A percentile compares a stretch with the other conserved stretches of the same genome.
Evolutionary conservation across 192 early-diverging fungal species (phyloP).

Genomic region (Entomortierella chlamydospora): DNA sequence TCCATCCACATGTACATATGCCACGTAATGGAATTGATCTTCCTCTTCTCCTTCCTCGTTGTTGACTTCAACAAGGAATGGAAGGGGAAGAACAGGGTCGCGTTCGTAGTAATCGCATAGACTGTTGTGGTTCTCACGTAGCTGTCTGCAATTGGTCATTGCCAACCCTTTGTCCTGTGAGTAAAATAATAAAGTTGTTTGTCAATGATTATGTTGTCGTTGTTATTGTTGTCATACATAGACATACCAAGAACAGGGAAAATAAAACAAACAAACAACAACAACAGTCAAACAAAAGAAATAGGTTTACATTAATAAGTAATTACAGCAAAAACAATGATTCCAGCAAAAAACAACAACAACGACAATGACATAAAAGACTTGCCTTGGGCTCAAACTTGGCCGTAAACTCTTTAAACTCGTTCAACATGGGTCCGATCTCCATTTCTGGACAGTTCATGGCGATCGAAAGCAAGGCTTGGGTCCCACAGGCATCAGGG

Average conservation of each 20-base stretch:
- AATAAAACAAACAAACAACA: too few relatives aligned
- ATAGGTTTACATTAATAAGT: too few relatives aligned
- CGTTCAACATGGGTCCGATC: conserved; percentile 2
- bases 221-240: neutral
- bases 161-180: conserved; percentile 16
- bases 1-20: conserved; percentile 7
- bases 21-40: conserved; percentile 9
- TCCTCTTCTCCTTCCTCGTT: neutral
- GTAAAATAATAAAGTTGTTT: too few relatives aligned
- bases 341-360: too few relatives aligned
- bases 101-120: neutral
- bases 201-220: neutral
- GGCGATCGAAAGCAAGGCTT: conserved; percentile 10
- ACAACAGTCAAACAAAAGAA: too few relatives aligned
- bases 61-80: neutral
- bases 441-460: conserved; percentile 6
- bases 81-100: neutral
- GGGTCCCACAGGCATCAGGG: conserved; percentile 22
- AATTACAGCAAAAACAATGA: too few relatives aligned
- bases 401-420: conserved; percentile 8
- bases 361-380: neutral
- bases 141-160: conserved; percentile 9
- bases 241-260: neutral
- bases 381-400: conserved; percentile 3
- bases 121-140: conserved; percentile 12